Evolutionary conservation across 495 filamentous ascomycete species (phyloP).

Genomic region (Letharia columbiana): DNA sequence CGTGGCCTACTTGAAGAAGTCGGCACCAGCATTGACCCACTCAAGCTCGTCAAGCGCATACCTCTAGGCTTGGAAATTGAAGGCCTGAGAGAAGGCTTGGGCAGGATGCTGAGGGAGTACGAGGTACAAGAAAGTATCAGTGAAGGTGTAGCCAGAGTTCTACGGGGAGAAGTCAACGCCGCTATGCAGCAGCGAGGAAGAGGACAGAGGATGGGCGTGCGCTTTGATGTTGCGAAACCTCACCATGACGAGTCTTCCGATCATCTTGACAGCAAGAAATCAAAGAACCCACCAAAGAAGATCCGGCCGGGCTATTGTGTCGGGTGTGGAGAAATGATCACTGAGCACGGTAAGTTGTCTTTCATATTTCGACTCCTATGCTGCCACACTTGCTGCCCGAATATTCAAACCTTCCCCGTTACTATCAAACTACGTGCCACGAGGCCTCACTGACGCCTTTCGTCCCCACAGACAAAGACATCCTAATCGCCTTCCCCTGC

Average conservation of each 20-base stretch:
- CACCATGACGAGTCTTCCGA: conserved; percentile 10
- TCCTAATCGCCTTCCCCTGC: conserved; percentile 84
- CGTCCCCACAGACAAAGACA: conserved; percentile 2
- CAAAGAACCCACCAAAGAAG: conserved; percentile 27
- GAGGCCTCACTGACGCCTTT: neutral
- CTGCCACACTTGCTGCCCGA: neutral
- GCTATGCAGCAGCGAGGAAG: conserved; percentile 69
- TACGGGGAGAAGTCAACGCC: conserved; percentile 74
- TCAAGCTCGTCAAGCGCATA: conserved; percentile 80
- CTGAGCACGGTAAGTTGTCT: conserved; percentile 36
- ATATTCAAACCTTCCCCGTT: conserved; percentile 6
- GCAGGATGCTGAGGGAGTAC: conserved; percentile 81
- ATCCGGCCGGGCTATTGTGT: conserved; percentile 49
- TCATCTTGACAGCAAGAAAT: conserved; percentile 15
- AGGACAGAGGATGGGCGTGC: conserved; percentile 74
- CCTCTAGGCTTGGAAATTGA: conserved; percentile 87
- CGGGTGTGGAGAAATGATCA: conserved; percentile 53
- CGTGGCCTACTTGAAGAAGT: conserved; percentile 86
- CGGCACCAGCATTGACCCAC: conserved; percentile 83
- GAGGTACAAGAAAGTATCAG: conserved; percentile 88
- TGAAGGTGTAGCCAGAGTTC: conserved; percentile 76
- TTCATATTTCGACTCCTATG: neutral
- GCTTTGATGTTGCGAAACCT: conserved; percentile 59
- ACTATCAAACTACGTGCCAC: neutral
- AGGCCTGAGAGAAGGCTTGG: conserved; percentile 74